Conservation (phyloP, 164 flowering plant genomes). For the Chimonanthus salicifolius region DNA sequence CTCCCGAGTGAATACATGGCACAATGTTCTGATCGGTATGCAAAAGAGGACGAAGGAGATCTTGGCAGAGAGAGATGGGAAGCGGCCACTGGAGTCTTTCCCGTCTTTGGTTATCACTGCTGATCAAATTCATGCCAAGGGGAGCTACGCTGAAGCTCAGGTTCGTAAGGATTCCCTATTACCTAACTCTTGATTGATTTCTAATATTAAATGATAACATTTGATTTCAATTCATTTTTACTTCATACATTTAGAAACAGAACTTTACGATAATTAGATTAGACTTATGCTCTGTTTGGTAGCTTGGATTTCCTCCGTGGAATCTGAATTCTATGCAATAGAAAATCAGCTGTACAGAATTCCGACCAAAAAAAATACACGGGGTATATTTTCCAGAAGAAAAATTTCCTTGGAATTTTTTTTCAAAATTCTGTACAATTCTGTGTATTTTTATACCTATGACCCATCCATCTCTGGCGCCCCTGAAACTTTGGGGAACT, state of each 20-base stretch:
- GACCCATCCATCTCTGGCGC: too few species aligned
- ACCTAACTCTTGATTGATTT: neutral
- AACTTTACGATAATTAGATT: neutral
- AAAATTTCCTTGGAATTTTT: too few species aligned
- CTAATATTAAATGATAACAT: too few species aligned
- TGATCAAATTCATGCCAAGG: slow-evolving; percentile 46
- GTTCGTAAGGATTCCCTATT: slow-evolving; percentile 26
- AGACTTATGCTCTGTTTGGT: neutral
- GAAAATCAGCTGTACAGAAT: too few species aligned
- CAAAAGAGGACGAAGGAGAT: slow-evolving; percentile 68
- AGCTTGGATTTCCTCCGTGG: neutral
- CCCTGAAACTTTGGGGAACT: too few species aligned
- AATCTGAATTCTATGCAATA: too few species aligned
- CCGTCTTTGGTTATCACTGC: slow-evolving; percentile 66
- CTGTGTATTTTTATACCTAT: too few species aligned
- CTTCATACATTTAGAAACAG: neutral
- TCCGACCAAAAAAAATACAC: too few species aligned
- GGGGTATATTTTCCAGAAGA: too few species aligned
- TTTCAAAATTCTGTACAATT: too few species aligned
- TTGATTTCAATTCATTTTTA: neutral
- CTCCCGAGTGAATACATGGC: slow-evolving; percentile 89
- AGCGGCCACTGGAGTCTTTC: slow-evolving; percentile 49
- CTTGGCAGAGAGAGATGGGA: slow-evolving; percentile 58
- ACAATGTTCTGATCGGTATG: slow-evolving; percentile 80
- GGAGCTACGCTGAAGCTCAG: slow-evolving; percentile 96